phyloP scores from a whole-genome alignment of 371 early-diverging fungal genomes.

The Sporodiniella umbellata region DNA sequence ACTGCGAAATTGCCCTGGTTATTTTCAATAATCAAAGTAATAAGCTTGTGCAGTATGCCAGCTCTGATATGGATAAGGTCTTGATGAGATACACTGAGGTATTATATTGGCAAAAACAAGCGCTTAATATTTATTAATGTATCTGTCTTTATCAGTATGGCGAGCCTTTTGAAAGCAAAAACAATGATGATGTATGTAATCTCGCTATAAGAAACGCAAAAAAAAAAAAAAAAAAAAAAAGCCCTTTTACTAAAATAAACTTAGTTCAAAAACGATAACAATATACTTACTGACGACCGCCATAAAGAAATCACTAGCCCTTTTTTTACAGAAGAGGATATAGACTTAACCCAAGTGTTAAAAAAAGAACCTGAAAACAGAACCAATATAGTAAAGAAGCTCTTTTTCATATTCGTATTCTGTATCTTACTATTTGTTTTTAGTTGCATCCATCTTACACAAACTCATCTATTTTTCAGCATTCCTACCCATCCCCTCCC shows the following conservation, averaged over 20 bases:
- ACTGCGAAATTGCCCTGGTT: constrained; percentile 93
- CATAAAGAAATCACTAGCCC: constrained; percentile 6
- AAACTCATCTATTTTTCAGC: constrained; percentile 7
- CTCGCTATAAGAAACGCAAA: no score
- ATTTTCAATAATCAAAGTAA: constrained; percentile 86
- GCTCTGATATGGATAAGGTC: constrained; percentile 88
- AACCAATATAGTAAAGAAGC: neutral
- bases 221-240: no score
- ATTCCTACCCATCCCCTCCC: constrained; percentile 10
- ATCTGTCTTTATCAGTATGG: constrained; percentile 41
- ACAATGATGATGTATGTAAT: constrained; percentile 55
- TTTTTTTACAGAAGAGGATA: constrained; percentile 3
- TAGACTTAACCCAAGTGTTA: constrained; percentile 6
- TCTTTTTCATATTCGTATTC: no score
- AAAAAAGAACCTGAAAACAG: neutral
- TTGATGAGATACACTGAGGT: constrained; percentile 89
- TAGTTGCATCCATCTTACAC: neutral
- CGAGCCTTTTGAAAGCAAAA: constrained; percentile 64
- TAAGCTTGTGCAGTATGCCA: constrained; percentile 91
- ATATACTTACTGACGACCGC: constrained; percentile 10
- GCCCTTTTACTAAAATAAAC: no score
- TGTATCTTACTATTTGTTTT: neutral
- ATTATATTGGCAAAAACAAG: constrained; percentile 1
- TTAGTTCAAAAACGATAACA: constrained; percentile 20
- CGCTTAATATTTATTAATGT: neutral